phyloP scores from a whole-genome alignment of 2,329 filamentous ascomycete genomes.

The Penicillium sp. region DNA sequence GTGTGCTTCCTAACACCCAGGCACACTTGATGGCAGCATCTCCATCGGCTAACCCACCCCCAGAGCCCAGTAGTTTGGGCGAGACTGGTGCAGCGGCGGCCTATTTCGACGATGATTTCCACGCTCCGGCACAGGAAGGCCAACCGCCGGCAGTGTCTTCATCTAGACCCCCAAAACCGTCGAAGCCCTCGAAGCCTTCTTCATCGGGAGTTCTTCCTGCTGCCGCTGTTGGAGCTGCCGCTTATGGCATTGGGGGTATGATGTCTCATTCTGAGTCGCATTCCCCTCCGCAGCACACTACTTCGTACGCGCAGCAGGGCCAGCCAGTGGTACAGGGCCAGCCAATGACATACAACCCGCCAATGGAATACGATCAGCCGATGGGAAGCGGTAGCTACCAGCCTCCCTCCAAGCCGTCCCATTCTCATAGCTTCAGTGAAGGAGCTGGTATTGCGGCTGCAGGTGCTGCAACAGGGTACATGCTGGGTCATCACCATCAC shows the following conservation, averaged over 20 bases:
- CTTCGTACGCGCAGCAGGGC: conserved; percentile 17
- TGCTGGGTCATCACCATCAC: conserved; percentile 38
- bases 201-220: conserved; percentile 32
- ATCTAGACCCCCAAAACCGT: conserved; percentile 28
- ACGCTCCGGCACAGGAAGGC: conserved; percentile 18
- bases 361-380: not conserved
- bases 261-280: conserved; percentile 25
- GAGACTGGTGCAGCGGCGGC: conserved; percentile 54
- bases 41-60: conserved; percentile 52
- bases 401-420: conserved; percentile 26
- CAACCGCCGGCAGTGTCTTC: conserved; percentile 18
- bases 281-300: conserved; percentile 12
- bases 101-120: conserved; percentile 47
- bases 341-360: not conserved
- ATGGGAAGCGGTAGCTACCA: conserved; percentile 17
- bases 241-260: conserved; percentile 45
- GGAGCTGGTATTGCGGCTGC: conserved; percentile 42
- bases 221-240: conserved; percentile 37
- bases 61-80: conserved; percentile 57
- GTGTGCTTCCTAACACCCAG: conserved; percentile 55
- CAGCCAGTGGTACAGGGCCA: not conserved
- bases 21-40: conserved; percentile 58
- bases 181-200: conserved; percentile 31
- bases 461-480: conserved; percentile 45
- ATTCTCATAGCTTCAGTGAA: conserved; percentile 34